These are phyloP conservation scores for Maudiozyma turicensis DNA, from an alignment of 805 yeast species.

Conservation along the genomic window DNA sequence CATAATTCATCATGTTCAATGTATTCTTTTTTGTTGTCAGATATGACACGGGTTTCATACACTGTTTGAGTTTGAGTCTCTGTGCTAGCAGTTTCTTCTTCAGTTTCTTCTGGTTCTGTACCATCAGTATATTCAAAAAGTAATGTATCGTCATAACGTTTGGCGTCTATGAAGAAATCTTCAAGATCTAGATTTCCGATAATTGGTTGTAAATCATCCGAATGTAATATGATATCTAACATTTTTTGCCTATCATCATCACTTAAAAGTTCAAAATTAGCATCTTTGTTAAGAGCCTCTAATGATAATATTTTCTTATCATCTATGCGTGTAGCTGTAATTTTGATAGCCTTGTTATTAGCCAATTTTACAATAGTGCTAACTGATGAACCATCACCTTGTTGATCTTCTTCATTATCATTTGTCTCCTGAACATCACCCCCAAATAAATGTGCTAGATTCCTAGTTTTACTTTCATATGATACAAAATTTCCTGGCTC, in stretches of 20 bases:
- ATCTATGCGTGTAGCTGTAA: not conserved
- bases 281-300: not conserved
- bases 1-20: not conserved
- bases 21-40: not conserved
- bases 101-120: not conserved
- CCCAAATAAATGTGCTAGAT: not conserved
- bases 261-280: not conserved
- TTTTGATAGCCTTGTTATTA: not conserved
- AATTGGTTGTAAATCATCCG: not conserved
- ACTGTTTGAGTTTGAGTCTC: not conserved
- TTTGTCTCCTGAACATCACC: not conserved
- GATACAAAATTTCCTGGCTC: not conserved
- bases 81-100: not conserved
- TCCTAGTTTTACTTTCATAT: not conserved
- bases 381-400: not conserved
- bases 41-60: not conserved
- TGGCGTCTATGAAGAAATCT: not conserved
- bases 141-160: not conserved
- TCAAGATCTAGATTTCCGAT: not conserved
- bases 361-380: not conserved
- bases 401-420: not conserved
- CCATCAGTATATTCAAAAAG: not conserved
- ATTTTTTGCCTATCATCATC: not conserved
- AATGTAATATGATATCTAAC: not conserved
- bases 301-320: not conserved